Percentiles rank a stretch among this genome's conserved stretches.
These are phyloP conservation scores for Zoysia japonica DNA, from an alignment of 176 grass and related monocot species.

Conservation along the genomic window DNA sequence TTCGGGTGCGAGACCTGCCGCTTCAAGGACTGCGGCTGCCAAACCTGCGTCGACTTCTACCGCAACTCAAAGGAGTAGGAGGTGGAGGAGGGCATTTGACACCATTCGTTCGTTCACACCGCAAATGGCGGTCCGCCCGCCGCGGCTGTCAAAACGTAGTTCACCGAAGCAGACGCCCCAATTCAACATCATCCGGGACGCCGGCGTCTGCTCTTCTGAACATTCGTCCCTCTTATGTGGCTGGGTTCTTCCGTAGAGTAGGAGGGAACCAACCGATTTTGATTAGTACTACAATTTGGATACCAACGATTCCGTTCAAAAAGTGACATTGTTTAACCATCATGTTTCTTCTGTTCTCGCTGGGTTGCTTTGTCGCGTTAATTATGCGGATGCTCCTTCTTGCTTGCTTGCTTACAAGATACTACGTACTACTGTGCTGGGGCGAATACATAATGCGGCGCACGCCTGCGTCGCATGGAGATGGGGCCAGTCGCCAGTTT, in stretches of 20 bases:
- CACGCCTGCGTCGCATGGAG: too few relatives aligned
- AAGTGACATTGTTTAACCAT: background rate
- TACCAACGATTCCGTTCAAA: conserved; percentile 13
- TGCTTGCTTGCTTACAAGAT: too few relatives aligned
- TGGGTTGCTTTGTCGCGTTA: background rate
- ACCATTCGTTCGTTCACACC: conserved; percentile 31
- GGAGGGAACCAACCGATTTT: conserved; percentile 12
- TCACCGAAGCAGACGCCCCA: too few relatives aligned
- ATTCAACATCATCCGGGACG: background rate
- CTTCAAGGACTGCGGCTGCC: conserved; percentile 87
- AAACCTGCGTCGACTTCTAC: conserved; percentile 92
- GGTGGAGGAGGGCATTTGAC: background rate
- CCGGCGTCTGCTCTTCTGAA: conserved; percentile 1
- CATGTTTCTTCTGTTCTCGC: background rate
- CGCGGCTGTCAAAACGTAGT: background rate
- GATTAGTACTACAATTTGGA: background rate
- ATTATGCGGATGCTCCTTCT: too few relatives aligned
- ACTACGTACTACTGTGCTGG: too few relatives aligned
- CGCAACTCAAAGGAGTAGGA: conserved; percentile 50
- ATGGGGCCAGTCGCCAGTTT: too few relatives aligned
- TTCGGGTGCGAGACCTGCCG: conserved; percentile 90
- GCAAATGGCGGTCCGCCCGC: background rate
- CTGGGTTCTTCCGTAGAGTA: conserved; percentile 11
- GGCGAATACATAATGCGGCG: too few relatives aligned
- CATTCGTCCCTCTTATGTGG: background rate